Conservation (phyloP, 179 eudicot species). For the Nepenthes alata region DNA sequence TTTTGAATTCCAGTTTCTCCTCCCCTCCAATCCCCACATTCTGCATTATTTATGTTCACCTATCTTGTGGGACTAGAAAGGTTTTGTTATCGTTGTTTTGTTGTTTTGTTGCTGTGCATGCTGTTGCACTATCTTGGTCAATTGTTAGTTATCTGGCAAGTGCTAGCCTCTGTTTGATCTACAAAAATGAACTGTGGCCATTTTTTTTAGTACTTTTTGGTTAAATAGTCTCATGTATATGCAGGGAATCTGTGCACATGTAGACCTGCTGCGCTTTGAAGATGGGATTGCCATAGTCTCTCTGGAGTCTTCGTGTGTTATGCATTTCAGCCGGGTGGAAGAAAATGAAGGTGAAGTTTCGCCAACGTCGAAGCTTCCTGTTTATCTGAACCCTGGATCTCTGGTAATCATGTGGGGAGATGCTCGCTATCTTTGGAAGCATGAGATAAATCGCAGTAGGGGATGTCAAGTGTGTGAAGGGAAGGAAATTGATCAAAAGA, state of each 20-base stretch:
- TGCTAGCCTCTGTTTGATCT: too few relatives aligned
- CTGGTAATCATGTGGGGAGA: slow-evolving; percentile 73
- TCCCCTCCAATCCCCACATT: too few relatives aligned
- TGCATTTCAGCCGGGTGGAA: slow-evolving; percentile 62
- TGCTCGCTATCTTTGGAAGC: slow-evolving; percentile 82
- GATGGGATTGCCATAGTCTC: slow-evolving; percentile 87
- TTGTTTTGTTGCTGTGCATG: too few relatives aligned
- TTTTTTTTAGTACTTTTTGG: too few relatives aligned
- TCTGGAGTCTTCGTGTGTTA: slow-evolving; percentile 71
- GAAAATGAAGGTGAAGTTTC: slow-evolving; percentile 14
- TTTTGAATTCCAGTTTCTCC: too few relatives aligned
- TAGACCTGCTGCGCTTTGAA: slow-evolving; percentile 83
- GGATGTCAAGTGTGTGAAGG: slow-evolving; percentile 73
- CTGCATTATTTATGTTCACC: too few relatives aligned
- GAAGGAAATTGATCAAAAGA: slow-evolving; percentile 50
- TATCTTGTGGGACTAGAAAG: too few relatives aligned
- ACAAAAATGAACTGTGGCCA: too few relatives aligned
- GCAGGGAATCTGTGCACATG: slow-evolving; percentile 93
- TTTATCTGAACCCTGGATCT: slow-evolving; percentile 64
- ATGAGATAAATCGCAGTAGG: slow-evolving; percentile 71
- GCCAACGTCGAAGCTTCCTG: slow-evolving; percentile 30
- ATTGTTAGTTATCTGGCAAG: too few relatives aligned
- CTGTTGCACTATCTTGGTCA: too few relatives aligned
- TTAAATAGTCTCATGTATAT: not conserved
- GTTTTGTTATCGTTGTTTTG: too few relatives aligned